Percentiles rank a stretch among this genome's conserved stretches.
These are phyloP conservation scores for Colletotrichum chlorophyti DNA, from an alignment of 2,329 filamentous ascomycete species.

Conservation along the genomic window DNA sequence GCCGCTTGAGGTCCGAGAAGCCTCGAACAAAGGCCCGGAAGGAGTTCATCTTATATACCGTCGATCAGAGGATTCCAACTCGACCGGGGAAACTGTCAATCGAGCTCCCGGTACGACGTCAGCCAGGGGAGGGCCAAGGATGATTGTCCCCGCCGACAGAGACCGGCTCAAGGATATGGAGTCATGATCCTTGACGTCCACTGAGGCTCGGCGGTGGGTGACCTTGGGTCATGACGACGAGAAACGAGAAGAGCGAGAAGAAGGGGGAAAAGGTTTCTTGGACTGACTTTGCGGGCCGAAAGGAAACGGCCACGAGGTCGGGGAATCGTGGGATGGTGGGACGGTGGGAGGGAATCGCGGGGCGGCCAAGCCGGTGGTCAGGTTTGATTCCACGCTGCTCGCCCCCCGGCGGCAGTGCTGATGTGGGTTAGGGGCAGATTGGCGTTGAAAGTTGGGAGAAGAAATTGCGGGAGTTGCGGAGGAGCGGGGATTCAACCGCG, in stretches of 20 bases:
- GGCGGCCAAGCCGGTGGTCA: conserved; percentile 13
- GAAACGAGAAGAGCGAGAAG: neutral
- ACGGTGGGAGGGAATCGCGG: conserved; percentile 14
- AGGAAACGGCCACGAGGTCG: neutral
- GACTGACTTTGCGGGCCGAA: conserved; percentile 14
- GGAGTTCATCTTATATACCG: conserved; percentile 22
- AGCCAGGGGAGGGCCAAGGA: conserved; percentile 24
- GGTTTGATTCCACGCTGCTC: neutral
- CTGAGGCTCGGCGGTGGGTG: conserved; percentile 11
- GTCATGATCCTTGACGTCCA: conserved; percentile 20
- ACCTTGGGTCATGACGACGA: conserved; percentile 9
- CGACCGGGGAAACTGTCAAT: neutral
- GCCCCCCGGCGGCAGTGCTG: conserved; percentile 1
- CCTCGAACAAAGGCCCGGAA: neutral
- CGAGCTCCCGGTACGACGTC: conserved; percentile 11
- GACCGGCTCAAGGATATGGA: conserved; percentile 15
- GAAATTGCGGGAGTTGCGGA: conserved; percentile 24
- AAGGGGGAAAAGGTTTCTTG: neutral
- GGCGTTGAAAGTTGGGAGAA: neutral
- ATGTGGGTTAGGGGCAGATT: conserved; percentile 9
- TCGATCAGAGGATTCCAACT: neutral
- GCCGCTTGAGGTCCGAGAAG: conserved; percentile 8
- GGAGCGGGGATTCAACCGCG: conserved; percentile 17
- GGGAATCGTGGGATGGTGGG: conserved; percentile 3
- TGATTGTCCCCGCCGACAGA: conserved; percentile 1